These are phyloP conservation scores for Colletotrichum costaricense DNA, from an alignment of 2,329 filamentous ascomycete genomes.

Conservation along the genomic window DNA sequence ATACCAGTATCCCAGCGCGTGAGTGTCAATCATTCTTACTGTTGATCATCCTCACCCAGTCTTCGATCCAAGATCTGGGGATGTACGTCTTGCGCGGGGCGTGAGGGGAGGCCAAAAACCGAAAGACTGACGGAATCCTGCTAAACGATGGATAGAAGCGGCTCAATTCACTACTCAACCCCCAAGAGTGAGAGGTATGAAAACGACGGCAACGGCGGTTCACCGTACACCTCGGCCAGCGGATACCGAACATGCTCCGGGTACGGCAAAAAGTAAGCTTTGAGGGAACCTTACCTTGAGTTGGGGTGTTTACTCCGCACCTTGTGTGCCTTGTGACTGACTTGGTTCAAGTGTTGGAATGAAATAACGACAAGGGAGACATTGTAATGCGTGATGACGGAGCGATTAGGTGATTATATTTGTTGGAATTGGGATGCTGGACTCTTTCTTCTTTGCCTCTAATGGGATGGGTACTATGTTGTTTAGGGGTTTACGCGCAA, in stretches of 20 bases:
- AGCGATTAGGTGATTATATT: background rate
- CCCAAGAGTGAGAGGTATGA: constrained; percentile 72
- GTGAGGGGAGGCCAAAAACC: too few species aligned
- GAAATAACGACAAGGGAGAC: background rate
- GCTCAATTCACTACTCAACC: constrained; percentile 80
- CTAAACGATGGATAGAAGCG: constrained; percentile 55
- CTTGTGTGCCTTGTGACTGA: background rate
- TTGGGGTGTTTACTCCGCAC: background rate
- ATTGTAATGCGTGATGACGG: background rate
- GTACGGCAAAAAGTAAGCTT: constrained; percentile 31
- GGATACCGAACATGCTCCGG: constrained; percentile 43
- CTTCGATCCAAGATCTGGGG: too few species aligned
- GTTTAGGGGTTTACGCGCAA: background rate
- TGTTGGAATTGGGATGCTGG: background rate
- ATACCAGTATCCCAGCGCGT: constrained; percentile 77
- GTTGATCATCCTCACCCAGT: too few species aligned
- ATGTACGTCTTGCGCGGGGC: too few species aligned
- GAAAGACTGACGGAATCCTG: too few species aligned
- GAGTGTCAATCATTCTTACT: constrained; percentile 39
- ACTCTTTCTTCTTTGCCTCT: background rate
- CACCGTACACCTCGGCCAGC: constrained; percentile 72
- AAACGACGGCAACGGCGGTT: constrained; percentile 68
- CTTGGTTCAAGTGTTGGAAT: constrained; percentile 3
- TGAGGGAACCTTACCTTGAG: background rate
- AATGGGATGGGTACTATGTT: background rate